Percentiles rank a stretch among this genome's conserved stretches.
phyloP scores from a whole-genome alignment of 805 yeast species.

The Kuraishia cidri region DNA sequence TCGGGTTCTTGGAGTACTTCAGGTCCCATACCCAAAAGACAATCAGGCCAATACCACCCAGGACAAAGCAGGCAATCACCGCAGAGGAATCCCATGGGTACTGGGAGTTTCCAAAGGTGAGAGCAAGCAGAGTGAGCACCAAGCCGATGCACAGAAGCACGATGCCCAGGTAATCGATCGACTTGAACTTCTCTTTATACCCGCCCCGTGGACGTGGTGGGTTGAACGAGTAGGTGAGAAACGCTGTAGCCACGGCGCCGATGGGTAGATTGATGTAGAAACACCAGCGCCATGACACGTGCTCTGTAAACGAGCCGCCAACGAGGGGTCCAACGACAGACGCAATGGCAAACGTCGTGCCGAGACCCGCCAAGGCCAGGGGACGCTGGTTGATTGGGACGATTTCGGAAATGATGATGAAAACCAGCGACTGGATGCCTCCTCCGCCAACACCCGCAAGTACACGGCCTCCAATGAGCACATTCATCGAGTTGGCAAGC shows the following conservation, averaged over 20 bases:
- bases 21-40: slow-evolving; percentile 31
- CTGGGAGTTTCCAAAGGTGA: slow-evolving; percentile 43
- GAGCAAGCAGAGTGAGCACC: slow-evolving; percentile 34
- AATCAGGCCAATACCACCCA: slow-evolving; percentile 30
- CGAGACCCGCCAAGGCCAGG: slow-evolving; percentile 25
- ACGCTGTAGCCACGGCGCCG: slow-evolving; percentile 39
- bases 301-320: slow-evolving; percentile 55
- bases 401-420: slow-evolving; percentile 48
- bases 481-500: slow-evolving; percentile 40
- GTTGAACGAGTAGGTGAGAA: slow-evolving; percentile 29
- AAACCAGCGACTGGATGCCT: slow-evolving; percentile 49
- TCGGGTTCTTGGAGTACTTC: slow-evolving; percentile 30
- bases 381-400: slow-evolving; percentile 34
- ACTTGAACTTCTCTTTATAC: not conserved
- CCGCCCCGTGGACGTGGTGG: slow-evolving; percentile 23
- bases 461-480: slow-evolving; percentile 64
- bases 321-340: slow-evolving; percentile 53
- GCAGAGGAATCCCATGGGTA: slow-evolving; percentile 49
- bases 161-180: slow-evolving; percentile 41
- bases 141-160: slow-evolving; percentile 28
- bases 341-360: slow-evolving; percentile 37
- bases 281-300: slow-evolving; percentile 58
- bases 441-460: slow-evolving; percentile 72
- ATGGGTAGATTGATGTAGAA: slow-evolving; percentile 63
- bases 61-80: slow-evolving; percentile 35